These are phyloP conservation scores for Hymenoscyphus fructigenus DNA, from an alignment of 2,329 filamentous ascomycete species.

Conservation along the genomic window DNA sequence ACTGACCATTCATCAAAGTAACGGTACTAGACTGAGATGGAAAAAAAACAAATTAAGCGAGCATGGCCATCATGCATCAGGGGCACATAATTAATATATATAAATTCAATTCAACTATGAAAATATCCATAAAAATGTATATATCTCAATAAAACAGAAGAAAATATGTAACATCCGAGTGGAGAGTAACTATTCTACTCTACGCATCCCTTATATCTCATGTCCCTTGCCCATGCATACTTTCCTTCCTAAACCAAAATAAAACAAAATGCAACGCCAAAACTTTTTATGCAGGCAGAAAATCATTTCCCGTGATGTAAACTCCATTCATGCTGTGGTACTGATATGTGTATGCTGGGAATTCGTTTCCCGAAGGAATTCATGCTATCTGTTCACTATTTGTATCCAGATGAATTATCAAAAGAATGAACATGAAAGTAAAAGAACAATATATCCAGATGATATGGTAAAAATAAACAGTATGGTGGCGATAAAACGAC, in stretches of 20 bases:
- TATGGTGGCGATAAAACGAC: background rate
- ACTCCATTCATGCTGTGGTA: conserved; percentile 3
- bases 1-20: too few relatives aligned
- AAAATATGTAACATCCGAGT: background rate
- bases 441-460: background rate
- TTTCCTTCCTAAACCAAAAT: too few relatives aligned
- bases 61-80: too few relatives aligned
- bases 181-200: background rate
- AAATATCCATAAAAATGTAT: background rate
- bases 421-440: background rate
- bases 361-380: background rate
- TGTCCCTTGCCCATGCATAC: background rate
- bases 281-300: background rate
- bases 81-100: too few relatives aligned
- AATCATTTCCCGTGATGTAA: background rate
- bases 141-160: background rate
- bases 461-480: background rate
- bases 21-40: too few relatives aligned
- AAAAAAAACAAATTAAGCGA: too few relatives aligned
- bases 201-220: background rate
- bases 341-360: background rate
- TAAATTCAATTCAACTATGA: background rate
- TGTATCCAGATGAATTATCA: background rate
- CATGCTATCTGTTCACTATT: background rate
- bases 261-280: background rate